phyloP scores from a whole-genome alignment of 352 stramenopile genomes.

The Globisporangium cederbergense region DNA sequence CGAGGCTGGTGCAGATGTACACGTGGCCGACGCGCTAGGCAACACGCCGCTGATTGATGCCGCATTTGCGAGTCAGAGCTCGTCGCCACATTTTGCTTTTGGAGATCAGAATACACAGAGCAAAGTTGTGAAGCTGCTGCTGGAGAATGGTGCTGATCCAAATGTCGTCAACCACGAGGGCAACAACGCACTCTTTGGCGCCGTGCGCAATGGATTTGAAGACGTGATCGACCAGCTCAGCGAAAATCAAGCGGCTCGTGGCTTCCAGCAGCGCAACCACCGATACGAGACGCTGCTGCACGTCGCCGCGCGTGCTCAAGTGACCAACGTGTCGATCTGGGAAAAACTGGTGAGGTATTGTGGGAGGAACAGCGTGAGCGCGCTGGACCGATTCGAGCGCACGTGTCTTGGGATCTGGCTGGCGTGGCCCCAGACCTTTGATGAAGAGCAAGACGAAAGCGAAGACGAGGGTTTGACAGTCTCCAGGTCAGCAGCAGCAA shows the following conservation, averaged over 20 bases:
- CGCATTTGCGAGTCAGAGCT: too few species aligned
- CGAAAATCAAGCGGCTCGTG: not conserved
- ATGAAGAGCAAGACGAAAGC: not conserved
- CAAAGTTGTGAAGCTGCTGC: too few species aligned
- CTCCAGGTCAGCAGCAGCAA: not conserved
- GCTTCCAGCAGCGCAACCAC: constrained; percentile 9
- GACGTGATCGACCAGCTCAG: constrained; percentile 14
- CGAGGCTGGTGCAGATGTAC: constrained; percentile 23
- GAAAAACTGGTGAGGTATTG: constrained; percentile 17
- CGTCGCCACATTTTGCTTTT: too few species aligned
- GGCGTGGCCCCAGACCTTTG: constrained; percentile 15
- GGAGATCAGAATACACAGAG: too few species aligned
- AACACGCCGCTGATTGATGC: constrained; percentile 20
- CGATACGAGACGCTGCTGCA: constrained; percentile 24
- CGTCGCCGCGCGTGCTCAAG: constrained; percentile 27
- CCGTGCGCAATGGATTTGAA: constrained; percentile 23
- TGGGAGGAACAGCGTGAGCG: constrained; percentile 3
- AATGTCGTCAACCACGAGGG: constrained; percentile 18
- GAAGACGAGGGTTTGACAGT: not conserved
- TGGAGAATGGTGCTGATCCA: not conserved
- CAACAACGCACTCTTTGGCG: constrained; percentile 22
- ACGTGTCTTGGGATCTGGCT: constrained; percentile 24
- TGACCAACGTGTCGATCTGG: constrained; percentile 26
- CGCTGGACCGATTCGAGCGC: constrained; percentile 18
- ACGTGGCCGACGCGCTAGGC: constrained; percentile 24